These are phyloP conservation scores for Thermochaetoides thermophila DNA, from an alignment of 495 filamentous ascomycete genomes.

Conservation along the genomic window DNA sequence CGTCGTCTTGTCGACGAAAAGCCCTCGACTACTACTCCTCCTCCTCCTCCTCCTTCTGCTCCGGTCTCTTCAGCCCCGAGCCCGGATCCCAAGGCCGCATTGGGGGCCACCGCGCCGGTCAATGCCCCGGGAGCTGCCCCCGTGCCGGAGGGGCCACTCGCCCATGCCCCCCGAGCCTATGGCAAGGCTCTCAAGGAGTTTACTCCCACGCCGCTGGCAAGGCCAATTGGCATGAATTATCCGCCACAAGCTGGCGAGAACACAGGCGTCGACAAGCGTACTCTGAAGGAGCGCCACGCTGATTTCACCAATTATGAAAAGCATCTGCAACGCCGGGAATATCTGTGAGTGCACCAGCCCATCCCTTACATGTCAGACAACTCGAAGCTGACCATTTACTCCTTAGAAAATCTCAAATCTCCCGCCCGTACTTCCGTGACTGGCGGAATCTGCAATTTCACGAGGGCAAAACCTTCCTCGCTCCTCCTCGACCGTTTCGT, in stretches of 20 bases:
- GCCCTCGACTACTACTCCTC: constrained; percentile 7
- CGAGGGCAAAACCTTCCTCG: constrained; percentile 77
- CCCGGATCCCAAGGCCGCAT: constrained; percentile 1
- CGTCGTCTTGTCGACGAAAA: constrained; percentile 22
- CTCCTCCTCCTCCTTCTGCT: too few relatives aligned
- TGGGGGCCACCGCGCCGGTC: not conserved
- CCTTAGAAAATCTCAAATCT: constrained; percentile 44
- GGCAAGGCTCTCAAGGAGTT: constrained; percentile 44
- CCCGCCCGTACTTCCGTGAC: constrained; percentile 85
- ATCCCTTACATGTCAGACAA: too few relatives aligned
- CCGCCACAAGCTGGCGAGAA: constrained; percentile 68
- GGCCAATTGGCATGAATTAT: constrained; percentile 66
- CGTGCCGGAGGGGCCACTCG: constrained; percentile 19
- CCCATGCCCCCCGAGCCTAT: constrained; percentile 36
- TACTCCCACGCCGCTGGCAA: constrained; percentile 51
- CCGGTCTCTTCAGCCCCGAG: not conserved
- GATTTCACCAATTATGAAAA: constrained; percentile 78
- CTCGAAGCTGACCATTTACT: too few relatives aligned
- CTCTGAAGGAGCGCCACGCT: constrained; percentile 51
- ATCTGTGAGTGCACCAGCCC: constrained; percentile 40
- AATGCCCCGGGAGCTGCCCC: constrained; percentile 1
- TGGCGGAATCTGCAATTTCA: constrained; percentile 68
- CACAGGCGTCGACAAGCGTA: constrained; percentile 54
- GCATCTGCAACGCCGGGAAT: constrained; percentile 54
- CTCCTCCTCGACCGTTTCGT: constrained; percentile 62